A percentile compares a stretch with the other conserved stretches of the same genome.
Evolutionary conservation across 805 yeast genomes (phyloP).

Genomic region (Metschnikowia lochheadii): DNA sequence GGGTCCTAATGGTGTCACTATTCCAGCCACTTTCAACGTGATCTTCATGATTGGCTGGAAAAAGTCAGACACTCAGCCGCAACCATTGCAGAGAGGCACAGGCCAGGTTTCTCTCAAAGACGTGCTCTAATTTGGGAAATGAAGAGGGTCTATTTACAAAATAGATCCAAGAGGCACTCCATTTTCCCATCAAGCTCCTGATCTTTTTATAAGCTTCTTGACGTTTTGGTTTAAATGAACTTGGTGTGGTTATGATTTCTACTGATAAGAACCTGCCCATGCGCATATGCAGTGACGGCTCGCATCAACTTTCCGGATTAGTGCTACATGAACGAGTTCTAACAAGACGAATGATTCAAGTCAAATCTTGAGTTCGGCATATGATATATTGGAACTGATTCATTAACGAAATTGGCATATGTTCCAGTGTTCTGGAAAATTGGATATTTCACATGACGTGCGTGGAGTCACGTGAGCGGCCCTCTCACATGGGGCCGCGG

Average conservation of each 20-base stretch:
- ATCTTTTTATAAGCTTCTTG: too few relatives aligned
- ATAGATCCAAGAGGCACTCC: not conserved
- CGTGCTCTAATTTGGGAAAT: constrained; percentile 30
- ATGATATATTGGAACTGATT: too few relatives aligned
- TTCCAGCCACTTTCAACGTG: constrained; percentile 80
- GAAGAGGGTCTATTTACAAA: not conserved
- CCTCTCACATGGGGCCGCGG: constrained; percentile 4
- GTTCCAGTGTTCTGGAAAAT: too few relatives aligned
- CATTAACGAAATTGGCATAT: too few relatives aligned
- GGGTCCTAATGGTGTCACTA: constrained; percentile 43
- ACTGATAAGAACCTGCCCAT: too few relatives aligned
- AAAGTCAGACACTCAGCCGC: constrained; percentile 61
- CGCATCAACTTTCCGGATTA: too few relatives aligned
- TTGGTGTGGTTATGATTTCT: too few relatives aligned
- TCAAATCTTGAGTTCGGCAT: too few relatives aligned
- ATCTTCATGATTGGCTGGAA: constrained; percentile 91
- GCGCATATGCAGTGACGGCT: too few relatives aligned
- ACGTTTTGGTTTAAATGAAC: too few relatives aligned
- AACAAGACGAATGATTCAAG: too few relatives aligned
- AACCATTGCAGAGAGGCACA: constrained; percentile 69
- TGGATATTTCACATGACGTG: not conserved
- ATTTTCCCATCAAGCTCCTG: not conserved
- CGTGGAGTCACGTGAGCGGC: not conserved
- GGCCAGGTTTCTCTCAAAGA: constrained; percentile 69
- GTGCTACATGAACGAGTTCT: too few relatives aligned